A percentile compares a stretch with the other conserved stretches of the same genome.
phyloP scores from a whole-genome alignment of 345 rosid genomes.

The Hibiscus trionum region DNA sequence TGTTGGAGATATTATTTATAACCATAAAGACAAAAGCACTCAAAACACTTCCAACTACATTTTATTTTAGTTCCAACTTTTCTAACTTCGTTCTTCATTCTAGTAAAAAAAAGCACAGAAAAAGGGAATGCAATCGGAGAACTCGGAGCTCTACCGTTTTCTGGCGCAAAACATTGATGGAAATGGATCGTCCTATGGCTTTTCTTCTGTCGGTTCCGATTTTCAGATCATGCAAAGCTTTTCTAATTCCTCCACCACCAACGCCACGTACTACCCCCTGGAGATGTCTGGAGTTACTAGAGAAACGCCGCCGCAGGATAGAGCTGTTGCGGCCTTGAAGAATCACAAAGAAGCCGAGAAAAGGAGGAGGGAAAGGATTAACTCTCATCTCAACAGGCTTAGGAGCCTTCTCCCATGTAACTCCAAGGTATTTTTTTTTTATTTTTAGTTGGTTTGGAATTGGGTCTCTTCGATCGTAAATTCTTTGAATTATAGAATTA shows the following conservation, averaged over 20 bases:
- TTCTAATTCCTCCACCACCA: constrained; percentile 43
- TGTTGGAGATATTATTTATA: background rate
- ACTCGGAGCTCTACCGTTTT: constrained; percentile 36
- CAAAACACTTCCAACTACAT: background rate
- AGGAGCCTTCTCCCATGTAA: constrained; percentile 82
- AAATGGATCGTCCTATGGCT: constrained; percentile 10
- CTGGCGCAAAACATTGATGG: constrained; percentile 31
- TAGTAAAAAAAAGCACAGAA: background rate
- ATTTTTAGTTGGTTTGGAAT: background rate
- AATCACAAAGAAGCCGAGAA: constrained; percentile 95
- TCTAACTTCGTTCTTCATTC: background rate
- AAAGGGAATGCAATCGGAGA: constrained; percentile 1
- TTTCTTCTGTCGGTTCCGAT: background rate
- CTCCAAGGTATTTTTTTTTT: constrained; percentile 60
- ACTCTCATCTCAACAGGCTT: constrained; percentile 89
- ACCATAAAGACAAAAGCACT: background rate
- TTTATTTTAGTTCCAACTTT: background rate
- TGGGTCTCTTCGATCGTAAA: background rate
- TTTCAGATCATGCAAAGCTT: constrained; percentile 36
- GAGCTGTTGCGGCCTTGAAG: constrained; percentile 74
- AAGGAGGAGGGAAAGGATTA: constrained; percentile 79
- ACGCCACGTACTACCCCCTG: constrained; percentile 29
- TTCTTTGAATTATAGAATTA: no score
- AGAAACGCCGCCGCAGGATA: constrained; percentile 58
- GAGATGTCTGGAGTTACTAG: constrained; percentile 54